Conservation (phyloP, 73 alveolate species). For the Blepharisma stoltei region DNA sequence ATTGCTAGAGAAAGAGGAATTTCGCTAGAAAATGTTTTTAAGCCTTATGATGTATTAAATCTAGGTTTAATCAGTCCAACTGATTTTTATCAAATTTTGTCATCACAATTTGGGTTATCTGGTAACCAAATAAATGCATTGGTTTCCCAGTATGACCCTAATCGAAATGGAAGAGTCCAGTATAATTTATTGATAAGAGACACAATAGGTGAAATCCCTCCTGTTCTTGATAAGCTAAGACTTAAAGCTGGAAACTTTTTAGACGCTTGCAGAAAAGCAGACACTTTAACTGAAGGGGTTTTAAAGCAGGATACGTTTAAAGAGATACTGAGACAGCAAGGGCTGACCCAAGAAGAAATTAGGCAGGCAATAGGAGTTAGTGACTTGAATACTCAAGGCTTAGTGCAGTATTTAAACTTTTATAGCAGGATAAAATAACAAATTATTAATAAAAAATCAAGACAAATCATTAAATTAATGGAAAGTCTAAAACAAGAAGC, state of each 20-base stretch:
- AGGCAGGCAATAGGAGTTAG: conserved; percentile 30
- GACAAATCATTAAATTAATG: no score
- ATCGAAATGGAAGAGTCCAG: not conserved
- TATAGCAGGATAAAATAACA: no score
- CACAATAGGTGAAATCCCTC: not conserved
- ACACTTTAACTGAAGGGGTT: conserved; percentile 57
- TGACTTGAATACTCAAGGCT: no score
- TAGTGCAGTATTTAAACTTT: no score
- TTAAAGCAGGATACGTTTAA: conserved; percentile 38
- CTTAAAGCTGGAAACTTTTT: conserved; percentile 38
- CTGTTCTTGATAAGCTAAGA: not conserved
- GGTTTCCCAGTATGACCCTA: not conserved
- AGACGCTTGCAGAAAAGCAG: conserved; percentile 60
- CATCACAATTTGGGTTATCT: not conserved
- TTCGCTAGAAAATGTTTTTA: not conserved
- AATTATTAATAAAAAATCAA: no score
- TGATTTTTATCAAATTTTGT: not conserved
- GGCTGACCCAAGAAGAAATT: not conserved
- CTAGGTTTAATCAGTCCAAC: not conserved
- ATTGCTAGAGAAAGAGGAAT: not conserved
- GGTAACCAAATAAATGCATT: not conserved
- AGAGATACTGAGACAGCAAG: conserved; percentile 32
- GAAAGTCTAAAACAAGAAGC: no score
- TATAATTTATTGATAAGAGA: not conserved
- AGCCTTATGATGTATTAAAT: not conserved